Base-by-base conservation (phyloP, 805 yeast genomes). In the Starmerella khaoyaiensis region DNA sequence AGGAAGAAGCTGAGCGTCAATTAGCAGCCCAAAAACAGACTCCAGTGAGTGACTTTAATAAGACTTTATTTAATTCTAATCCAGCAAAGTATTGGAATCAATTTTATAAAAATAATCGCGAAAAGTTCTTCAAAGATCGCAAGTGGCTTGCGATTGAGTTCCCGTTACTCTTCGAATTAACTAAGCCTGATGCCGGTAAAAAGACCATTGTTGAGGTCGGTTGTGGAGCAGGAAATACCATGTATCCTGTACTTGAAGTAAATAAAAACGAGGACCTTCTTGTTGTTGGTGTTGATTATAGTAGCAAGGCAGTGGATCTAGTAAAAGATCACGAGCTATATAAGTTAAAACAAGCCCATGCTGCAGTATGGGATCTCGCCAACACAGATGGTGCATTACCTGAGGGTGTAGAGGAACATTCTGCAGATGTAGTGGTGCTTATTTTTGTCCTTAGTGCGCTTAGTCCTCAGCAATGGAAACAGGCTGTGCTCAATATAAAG, bases 171-270 rank as follows among this genome's bases (percentile, higher is more conserved):
- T 87, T 79, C 53, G 77, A 76, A 43, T 79, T 82, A 5, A 82
- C 94, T 3, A 72, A 73, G 44, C 68, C 71, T 18, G 79, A 76
- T 47, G 67, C 76, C 5, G 79, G 83, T n/a, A 71, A 77, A 4
- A 67, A 68, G 17, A 73, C 76, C 3, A 77, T 90, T 23, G 67
- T 90, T 38, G 98, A 90, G 58, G 78, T 90, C 32, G 98, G 98
- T 3, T 90, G 98, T 61, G 98, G 98, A 39, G 97, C 95, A 4
- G 98, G 98, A 9, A 90, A 90, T 58, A 90, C 98, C 0, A 71
- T 90, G 64, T 90, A 79, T 57, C 98, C 98, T 4, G 76, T 90
- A 16, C 61, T 90, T 40, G 69, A 69, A 38, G 84, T 79, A 49
- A 90, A 90, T 56, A 67, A 80, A 56, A 90, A 90, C 59, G 74